Evolutionary conservation across 1,284 basidiomycete genomes (phyloP), one percentile per base, ranked within the genome.

Genomic region (Trichosporon coremiiforme): DNA sequence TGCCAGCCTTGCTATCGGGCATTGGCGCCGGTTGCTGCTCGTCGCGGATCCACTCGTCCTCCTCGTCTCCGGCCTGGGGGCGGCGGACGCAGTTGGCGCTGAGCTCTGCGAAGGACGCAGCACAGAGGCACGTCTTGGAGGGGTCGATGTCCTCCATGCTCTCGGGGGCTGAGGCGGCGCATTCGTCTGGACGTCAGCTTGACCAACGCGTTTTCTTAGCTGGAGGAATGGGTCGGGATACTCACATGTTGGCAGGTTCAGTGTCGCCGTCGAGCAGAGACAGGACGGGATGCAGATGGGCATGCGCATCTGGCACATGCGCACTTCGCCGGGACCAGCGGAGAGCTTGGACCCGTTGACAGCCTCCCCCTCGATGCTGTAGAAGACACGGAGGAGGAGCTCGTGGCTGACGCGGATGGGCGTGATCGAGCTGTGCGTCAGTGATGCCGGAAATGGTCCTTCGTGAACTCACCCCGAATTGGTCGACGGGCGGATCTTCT

Each of bases 331-430:
- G 2, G 80, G 80, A 25, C 80, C 79, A 1, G 75, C 76, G 2
- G 55, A 25, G 12, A 80, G 65, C 0, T 72, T 71, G 33, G 64
- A 25, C 4, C 77, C 77, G 12, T 47, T 25, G 29, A 75, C 69
- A 0, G 70, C 71, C 70, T 79, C 74, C 4, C 79, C 81, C n/a
- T 83, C 77, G 13, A 84, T 70, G 4, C 81, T 81, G 73, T 82
- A 84, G 73, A 81, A 82, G 25, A 82, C 75, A 53, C 83, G 80
- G 1, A 83, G 65, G 0, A 77, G 70, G 15, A 83, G 65, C 45
- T 81, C 78, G 66, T 84, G 82, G 1, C 71, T 67, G 2, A 84
- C 82, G 31, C 80, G 71, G 36, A 84, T 80, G 1, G 82, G 81
- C 20, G 82, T 82, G 66, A 82, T 79, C 13, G 76, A 76, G 0